Base-by-base conservation (phyloP, 148 eudicot species). In the Camellia granthamiana region DNA sequence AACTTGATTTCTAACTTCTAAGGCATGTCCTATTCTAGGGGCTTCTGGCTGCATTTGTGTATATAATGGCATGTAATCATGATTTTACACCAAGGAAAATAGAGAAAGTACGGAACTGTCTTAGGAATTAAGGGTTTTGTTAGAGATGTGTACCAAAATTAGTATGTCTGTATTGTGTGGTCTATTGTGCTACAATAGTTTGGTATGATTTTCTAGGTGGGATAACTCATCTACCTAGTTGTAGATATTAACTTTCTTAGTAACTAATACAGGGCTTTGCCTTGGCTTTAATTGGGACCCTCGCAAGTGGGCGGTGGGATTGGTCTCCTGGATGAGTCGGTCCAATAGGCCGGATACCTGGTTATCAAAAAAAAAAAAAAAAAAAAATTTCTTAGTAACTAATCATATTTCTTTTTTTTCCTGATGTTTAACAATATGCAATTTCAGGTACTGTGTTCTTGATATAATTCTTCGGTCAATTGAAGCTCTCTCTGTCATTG, bases 401-500 rank as follows among this genome's bases (percentile, higher is more conserved):
- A 30, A 44, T 13, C 30, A 43, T 23, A 21, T 44, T 65, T 11
- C n/a, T 72, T 42, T 62, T 30, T 64, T 76, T 46, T 70, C 58
- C n/a, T 44, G 4, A 58, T 81, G 7, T 21, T 56, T 4, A 63
- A 18, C 62, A 23, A 41, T 46, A 19, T 77, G 74, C 69, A 71
- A 72, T 78, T 83, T 84, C 87, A 96, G 99, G 95, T 92, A 89
- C 84, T 77, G 88, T 69, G 91, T 90, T 60, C 88, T 92, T 76
- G 98, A 92, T 85, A 81, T 83, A 78, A 84, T 96, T 85, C 94
- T 96, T 78, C 92, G 90, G 85, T 81, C 93, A 80, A 87, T 92
- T 80, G 99, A 96, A 90, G 90, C 94, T 62, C 89, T 96, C 76
- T 93, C 97, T 66, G 88, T 83, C 4, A 77, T 79, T 76, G 95